Evolutionary conservation across 108 stramenopile genomes (phyloP).

Genomic region (Skeletonema costatum): DNA sequence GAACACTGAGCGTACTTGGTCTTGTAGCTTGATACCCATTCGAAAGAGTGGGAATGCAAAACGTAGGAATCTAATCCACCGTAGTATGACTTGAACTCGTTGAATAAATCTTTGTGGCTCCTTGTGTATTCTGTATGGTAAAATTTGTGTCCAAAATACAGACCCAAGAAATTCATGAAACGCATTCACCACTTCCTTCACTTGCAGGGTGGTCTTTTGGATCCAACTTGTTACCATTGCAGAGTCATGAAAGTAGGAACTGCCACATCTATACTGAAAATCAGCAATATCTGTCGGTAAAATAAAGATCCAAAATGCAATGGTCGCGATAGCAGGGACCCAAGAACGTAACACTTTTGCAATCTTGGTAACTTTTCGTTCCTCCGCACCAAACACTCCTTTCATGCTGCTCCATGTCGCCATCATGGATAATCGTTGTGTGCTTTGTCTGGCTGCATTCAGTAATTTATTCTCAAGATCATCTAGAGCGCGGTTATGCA

Average conservation of each 20-base stretch:
- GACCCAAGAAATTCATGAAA: constrained; percentile 32
- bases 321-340: constrained; percentile 48
- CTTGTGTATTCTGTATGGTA: constrained; percentile 56
- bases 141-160: constrained; percentile 43
- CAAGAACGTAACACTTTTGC: constrained; percentile 49
- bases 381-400: constrained; percentile 14
- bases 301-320: constrained; percentile 57
- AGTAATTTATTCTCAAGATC: constrained; percentile 52
- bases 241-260: constrained; percentile 36
- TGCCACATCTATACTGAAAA: constrained; percentile 26
- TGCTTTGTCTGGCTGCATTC: constrained; percentile 33
- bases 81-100: constrained; percentile 44
- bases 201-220: constrained; percentile 13
- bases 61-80: constrained; percentile 53
- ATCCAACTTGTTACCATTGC: constrained; percentile 57
- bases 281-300: constrained; percentile 42
- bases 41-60: constrained; percentile 63
- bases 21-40: constrained; percentile 47
- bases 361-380: constrained; percentile 18
- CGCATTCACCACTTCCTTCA: constrained; percentile 10
- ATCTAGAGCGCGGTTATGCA: constrained; percentile 56
- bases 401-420: not conserved
- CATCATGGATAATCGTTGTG: constrained; percentile 25
- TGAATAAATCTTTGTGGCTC: constrained; percentile 47
- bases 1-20: constrained; percentile 38